These are phyloP conservation scores for Lentinus brumalis DNA, from an alignment of 768 basidiomycete genomes.

Conservation along the genomic window DNA sequence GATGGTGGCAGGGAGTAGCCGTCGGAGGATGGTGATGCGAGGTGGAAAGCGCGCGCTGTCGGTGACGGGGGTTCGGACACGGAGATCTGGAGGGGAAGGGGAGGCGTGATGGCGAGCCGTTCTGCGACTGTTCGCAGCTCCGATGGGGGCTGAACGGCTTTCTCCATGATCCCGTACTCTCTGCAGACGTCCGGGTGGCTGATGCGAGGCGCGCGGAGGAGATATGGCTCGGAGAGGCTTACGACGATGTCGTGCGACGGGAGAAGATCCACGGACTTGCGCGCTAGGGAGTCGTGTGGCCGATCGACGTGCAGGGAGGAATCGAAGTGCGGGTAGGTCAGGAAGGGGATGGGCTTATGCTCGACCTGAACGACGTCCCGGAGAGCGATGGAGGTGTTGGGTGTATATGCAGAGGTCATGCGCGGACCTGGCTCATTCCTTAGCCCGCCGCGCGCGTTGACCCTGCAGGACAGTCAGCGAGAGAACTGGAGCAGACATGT, in stretches of 20 bases:
- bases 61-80: background rate
- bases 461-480: conserved; percentile 3
- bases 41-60: background rate
- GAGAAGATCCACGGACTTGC: background rate
- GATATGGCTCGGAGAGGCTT: background rate
- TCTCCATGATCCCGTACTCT: conserved; percentile 4
- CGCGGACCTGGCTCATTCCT: background rate
- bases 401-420: background rate
- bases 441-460: conserved; percentile 17
- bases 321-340: background rate
- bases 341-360: background rate
- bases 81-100: background rate
- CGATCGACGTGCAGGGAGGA: background rate
- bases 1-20: background rate
- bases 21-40: background rate
- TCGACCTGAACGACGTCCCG: background rate
- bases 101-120: background rate
- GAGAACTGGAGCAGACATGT: background rate
- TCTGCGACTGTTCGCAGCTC: background rate
- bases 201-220: conserved; percentile 1
- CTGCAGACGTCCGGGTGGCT: conserved; percentile 10
- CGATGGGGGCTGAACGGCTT: background rate
- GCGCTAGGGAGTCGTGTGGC: background rate
- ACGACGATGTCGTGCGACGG: background rate
- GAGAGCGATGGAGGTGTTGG: background rate